phyloP scores from a whole-genome alignment of 2,329 filamentous ascomycete species.

The Cordyceps militaris region DNA sequence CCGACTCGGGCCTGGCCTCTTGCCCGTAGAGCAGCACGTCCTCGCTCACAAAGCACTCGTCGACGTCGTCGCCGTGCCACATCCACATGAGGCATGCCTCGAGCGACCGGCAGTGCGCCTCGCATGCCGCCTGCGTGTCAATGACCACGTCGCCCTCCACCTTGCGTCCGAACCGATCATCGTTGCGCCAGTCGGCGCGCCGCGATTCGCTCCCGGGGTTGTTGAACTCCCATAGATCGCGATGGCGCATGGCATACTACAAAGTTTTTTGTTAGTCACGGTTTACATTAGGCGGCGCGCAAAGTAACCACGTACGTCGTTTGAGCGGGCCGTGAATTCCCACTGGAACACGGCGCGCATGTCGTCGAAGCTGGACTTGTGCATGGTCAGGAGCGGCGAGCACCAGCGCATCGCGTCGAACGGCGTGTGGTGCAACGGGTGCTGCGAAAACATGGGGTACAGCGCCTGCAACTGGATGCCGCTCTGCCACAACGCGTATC shows the following conservation, averaged over 20 bases:
- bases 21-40: background rate
- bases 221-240: slow-evolving; percentile 9
- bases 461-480: slow-evolving; percentile 12
- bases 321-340: slow-evolving; percentile 12
- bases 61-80: background rate
- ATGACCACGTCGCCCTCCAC: background rate
- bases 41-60: slow-evolving; percentile 3
- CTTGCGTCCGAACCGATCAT: background rate
- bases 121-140: background rate
- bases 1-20: background rate
- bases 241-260: slow-evolving; percentile 8
- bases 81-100: slow-evolving; percentile 1
- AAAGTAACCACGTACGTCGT: background rate
- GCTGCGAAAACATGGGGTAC: slow-evolving; percentile 15
- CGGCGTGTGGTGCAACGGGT: slow-evolving; percentile 2
- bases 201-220: background rate
- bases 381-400: slow-evolving; percentile 14
- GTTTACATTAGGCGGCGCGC: no score
- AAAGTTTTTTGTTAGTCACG: no score
- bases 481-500: slow-evolving; percentile 4
- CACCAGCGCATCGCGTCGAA: slow-evolving; percentile 15
- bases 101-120: background rate
- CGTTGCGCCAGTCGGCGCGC: slow-evolving; percentile 12
- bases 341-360: slow-evolving; percentile 14
- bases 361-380: slow-evolving; percentile 10